These are phyloP conservation scores for Pugionium cornutum DNA, from an alignment of 345 rosid species.

Conservation along the genomic window DNA sequence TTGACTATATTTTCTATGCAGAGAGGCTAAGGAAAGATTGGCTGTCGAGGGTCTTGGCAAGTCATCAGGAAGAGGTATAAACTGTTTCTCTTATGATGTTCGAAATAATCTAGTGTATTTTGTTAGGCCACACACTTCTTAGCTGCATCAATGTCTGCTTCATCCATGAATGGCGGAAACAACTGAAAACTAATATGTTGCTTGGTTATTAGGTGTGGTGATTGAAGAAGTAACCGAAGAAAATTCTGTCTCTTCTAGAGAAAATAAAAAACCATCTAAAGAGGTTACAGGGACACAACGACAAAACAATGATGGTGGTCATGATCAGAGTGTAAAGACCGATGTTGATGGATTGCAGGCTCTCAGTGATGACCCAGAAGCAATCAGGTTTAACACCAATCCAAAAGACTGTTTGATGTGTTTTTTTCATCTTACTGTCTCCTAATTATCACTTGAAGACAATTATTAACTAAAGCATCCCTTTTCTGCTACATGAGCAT, in stretches of 20 bases:
- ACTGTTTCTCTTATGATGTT: conserved; percentile 19
- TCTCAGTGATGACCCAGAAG: conserved; percentile 74
- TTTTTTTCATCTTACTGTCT: conserved; percentile 17
- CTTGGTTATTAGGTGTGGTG: conserved; percentile 50
- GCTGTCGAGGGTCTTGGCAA: conserved; percentile 54
- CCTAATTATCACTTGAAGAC: conserved; percentile 5
- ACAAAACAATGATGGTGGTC: conserved; percentile 32
- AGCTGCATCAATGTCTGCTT: conserved; percentile 10
- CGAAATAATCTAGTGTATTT: conserved; percentile 4
- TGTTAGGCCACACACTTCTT: conserved; percentile 18
- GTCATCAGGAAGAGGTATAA: conserved; percentile 50
- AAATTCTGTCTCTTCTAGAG: conserved; percentile 43
- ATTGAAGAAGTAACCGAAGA: conserved; percentile 86
- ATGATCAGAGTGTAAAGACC: conserved; percentile 33
- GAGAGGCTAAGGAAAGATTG: conserved; percentile 61
- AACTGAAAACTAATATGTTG: conserved; percentile 10
- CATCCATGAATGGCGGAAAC: not conserved
- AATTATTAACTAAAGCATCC: not conserved
- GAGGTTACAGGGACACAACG: conserved; percentile 40
- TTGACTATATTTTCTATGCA: conserved; percentile 32
- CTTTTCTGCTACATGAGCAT: conserved; percentile 14
- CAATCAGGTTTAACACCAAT: conserved; percentile 59
- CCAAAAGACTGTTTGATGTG: conserved; percentile 28
- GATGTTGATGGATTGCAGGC: conserved; percentile 58
- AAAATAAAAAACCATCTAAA: conserved; percentile 36